Evolutionary conservation across 768 basidiomycete species (phyloP).

Genomic region (Boletus edulis): DNA sequence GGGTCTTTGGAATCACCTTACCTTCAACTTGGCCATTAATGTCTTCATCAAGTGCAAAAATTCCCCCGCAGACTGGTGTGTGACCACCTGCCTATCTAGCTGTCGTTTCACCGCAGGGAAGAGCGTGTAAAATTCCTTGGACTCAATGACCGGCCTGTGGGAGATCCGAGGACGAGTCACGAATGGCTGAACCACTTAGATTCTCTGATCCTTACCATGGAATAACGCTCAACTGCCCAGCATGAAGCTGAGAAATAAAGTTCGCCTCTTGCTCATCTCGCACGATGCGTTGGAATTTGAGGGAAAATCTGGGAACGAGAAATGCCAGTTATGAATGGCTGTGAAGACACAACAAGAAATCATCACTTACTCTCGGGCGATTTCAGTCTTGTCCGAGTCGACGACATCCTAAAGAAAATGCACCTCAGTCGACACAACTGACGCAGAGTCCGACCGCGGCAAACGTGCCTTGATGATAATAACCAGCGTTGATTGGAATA

Average conservation of each 20-base stretch:
- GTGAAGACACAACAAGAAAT: not conserved
- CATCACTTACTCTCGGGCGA: constrained; percentile 49
- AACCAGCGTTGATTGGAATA: constrained; percentile 57
- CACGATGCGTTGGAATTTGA: constrained; percentile 62
- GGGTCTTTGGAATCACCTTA: constrained; percentile 9
- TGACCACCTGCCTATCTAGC: constrained; percentile 47
- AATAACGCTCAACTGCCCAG: constrained; percentile 52
- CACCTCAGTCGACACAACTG: not conserved
- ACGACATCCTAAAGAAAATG: constrained; percentile 49
- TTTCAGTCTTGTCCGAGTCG: constrained; percentile 58
- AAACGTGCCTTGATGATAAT: constrained; percentile 58
- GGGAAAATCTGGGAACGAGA: constrained; percentile 40
- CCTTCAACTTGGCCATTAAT: constrained; percentile 67
- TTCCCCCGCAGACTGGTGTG: constrained; percentile 49
- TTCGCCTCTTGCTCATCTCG: constrained; percentile 58
- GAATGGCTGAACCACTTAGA: not conserved
- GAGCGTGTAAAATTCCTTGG: constrained; percentile 54
- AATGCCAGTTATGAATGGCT: not conserved
- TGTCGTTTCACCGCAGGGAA: constrained; percentile 46
- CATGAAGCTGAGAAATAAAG: constrained; percentile 59
- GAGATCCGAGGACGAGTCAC: not conserved
- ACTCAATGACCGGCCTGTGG: constrained; percentile 54
- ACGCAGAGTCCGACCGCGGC: accelerated
- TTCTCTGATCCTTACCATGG: constrained; percentile 42
- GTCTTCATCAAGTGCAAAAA: constrained; percentile 59